Evolutionary conservation across 345 rosid genomes (phyloP), one percentile per base, ranked within the genome.

Genomic region (Eucalyptus guilfoylei): DNA sequence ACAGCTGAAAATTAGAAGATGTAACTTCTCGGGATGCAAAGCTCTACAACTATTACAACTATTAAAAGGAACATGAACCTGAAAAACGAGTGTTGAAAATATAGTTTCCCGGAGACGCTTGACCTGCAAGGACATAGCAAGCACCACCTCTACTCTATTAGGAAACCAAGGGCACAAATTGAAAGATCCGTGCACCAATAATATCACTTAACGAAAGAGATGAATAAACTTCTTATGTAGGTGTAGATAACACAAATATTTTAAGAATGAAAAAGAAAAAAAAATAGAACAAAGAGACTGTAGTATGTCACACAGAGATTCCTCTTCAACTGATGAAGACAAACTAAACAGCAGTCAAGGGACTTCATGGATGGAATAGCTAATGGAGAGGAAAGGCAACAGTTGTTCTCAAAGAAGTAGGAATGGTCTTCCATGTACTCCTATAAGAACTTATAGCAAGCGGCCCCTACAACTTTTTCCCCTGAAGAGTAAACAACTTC

Each of bases 101-200:
- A 95, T 90, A 86, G 88, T 47, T 90, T 91, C 91, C 88, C 95
- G 89, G 44, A 95, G 91, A 81, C 92, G 92, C 91, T 94, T 95
- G 64, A 94, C 93, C 96, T 94, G 93, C 90, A 89, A 86, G 86
- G 88, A 40, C n/a, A 42, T 86, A 87, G 40, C 52, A 28, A 54
- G 44, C 42, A 30, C 80, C 16, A 2, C 83, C 45, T 76, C 14
- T 76, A 76, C 83, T 76, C 45, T 7, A 24, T 37, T 37, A 76
- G 45, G 9, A 21, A 37, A 37, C 28, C 47, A 37, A 76, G 83
- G 47, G 45, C 83, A 76, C 81, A 34, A 37, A 76, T 37, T 76
- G 83, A 37, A 72, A 72, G 26, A 72, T 72, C 45, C 5, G 3
- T 19, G 83, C 45, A 37, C 83, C 83, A 76, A 76, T 37, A 37